Evolutionary conservation across 1,139 yeast species (phyloP), one percentile per base, ranked within the genome.

Genomic region (Debaryomyces robertsiae): DNA sequence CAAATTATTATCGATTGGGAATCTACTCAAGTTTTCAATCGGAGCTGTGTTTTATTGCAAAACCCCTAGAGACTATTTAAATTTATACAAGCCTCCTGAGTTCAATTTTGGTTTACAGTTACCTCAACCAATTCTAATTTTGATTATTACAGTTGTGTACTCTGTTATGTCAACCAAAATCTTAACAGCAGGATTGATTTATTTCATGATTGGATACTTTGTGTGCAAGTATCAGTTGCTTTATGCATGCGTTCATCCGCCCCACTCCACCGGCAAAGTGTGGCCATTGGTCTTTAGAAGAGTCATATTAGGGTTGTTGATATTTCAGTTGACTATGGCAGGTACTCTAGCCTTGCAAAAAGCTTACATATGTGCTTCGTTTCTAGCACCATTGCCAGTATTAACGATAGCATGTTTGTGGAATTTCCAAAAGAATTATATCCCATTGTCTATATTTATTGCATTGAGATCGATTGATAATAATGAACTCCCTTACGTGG

Each of bases 251-350:
- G 83, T 81, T 7, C 88, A 82, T 54, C 82, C 85, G 1, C 84
- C 82, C 15, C 87, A 82, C 58, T 80, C 85, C 6, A 81, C 87
- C 0, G 88, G 87, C 1, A 81, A 79, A 49, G 81, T 81, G 4
- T 82, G 87, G 87, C 85, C 86, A 1, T 70, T 82, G 57, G 75
- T 81, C 3, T 79, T 81, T 46, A 66, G 82, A 46, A 61, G 87
- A 37, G 73, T 81, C 3, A 72, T 79, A 39, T 52, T 82, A 30
- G 87, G 87, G 0, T 62, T 81, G 22, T 61, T 80, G 9, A 71
- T 82, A 38, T 75, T 93, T 58, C 98, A 93, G 55, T 63, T 91
- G 43, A 88, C 96, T 11, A 89, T 90, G 89, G 90, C 91, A 2
- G 98, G 97, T 2, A 84, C 95, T 1, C 68, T 91, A 44, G 93